These are phyloP conservation scores for Aphanomyces astaci DNA, from an alignment of 352 stramenopile species.

Conservation along the genomic window DNA sequence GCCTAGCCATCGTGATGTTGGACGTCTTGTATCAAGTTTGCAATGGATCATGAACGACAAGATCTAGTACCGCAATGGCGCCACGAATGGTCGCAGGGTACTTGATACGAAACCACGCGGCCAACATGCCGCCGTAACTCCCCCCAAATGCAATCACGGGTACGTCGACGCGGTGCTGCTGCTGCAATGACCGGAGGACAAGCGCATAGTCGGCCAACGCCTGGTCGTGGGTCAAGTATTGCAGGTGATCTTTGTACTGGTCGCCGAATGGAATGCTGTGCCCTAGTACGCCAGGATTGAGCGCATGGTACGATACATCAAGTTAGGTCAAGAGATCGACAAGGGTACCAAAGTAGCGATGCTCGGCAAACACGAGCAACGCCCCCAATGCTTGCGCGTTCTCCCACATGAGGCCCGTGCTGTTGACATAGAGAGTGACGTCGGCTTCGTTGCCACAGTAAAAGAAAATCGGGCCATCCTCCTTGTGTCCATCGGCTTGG, in stretches of 20 bases:
- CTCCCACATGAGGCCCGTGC: conserved; percentile 95
- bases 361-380: conserved; percentile 92
- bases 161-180: conserved; percentile 34
- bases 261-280: conserved; percentile 72
- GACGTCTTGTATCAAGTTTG: no score
- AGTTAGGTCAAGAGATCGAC: no score
- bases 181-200: conserved; percentile 74
- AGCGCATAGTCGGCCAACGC: conserved; percentile 89
- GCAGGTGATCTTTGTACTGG: conserved; percentile 65
- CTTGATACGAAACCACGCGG: conserved; percentile 92
- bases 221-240: conserved; percentile 88
- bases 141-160: conserved; percentile 93
- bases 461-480: conserved; percentile 72
- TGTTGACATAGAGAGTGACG: conserved; percentile 92
- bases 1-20: conserved; percentile 51
- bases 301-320: no score
- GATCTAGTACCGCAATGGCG: conserved; percentile 62
- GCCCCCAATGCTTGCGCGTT: conserved; percentile 84
- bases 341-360: conserved; percentile 88
- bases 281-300: no score
- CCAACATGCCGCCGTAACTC: conserved; percentile 94
- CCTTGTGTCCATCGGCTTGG: conserved; percentile 28
- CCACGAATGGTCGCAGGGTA: conserved; percentile 89
- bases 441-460: conserved; percentile 95
- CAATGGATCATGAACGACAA: conserved; percentile 1